These are phyloP conservation scores for Monotropa hypopitys DNA, from an alignment of 179 eudicot genomes.

Conservation along the genomic window DNA sequence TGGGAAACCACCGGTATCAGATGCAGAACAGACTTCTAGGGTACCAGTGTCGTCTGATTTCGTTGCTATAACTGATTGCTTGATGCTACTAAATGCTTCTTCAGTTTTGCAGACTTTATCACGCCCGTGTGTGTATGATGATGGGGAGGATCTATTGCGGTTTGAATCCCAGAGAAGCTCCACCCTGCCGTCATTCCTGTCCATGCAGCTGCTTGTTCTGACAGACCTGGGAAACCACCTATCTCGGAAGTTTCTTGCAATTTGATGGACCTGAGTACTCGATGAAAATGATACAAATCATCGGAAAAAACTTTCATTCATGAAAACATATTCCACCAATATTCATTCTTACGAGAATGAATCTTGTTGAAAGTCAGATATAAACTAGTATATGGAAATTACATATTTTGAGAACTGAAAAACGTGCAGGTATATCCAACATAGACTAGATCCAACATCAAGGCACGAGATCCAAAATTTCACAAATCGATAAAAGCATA, in stretches of 20 bases:
- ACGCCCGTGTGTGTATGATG: conserved; percentile 29
- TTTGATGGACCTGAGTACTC: conserved; percentile 70
- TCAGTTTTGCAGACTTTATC: conserved; percentile 25
- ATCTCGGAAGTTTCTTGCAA: conserved; percentile 78
- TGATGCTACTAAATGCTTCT: conserved; percentile 27
- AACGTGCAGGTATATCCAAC: background rate
- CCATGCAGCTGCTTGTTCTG: conserved; percentile 38
- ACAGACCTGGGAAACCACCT: conserved; percentile 56
- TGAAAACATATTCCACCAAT: background rate
- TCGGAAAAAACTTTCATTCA: too few relatives aligned
- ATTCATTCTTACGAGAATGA: background rate
- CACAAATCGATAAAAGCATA: background rate
- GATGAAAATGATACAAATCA: background rate
- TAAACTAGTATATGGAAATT: background rate
- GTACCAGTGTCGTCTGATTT: conserved; percentile 21
- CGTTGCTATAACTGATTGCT: conserved; percentile 18
- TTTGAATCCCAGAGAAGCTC: conserved; percentile 32
- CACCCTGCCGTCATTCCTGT: conserved; percentile 30
- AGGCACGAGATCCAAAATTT: background rate
- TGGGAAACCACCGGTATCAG: conserved; percentile 2
- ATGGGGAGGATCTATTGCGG: conserved; percentile 20
- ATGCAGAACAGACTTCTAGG: conserved; percentile 20
- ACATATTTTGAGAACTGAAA: background rate
- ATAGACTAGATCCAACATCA: too few relatives aligned
- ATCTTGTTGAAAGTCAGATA: background rate